These are phyloP conservation scores for Metschnikowia picachoensis DNA, from an alignment of 805 yeast species.

Conservation along the genomic window DNA sequence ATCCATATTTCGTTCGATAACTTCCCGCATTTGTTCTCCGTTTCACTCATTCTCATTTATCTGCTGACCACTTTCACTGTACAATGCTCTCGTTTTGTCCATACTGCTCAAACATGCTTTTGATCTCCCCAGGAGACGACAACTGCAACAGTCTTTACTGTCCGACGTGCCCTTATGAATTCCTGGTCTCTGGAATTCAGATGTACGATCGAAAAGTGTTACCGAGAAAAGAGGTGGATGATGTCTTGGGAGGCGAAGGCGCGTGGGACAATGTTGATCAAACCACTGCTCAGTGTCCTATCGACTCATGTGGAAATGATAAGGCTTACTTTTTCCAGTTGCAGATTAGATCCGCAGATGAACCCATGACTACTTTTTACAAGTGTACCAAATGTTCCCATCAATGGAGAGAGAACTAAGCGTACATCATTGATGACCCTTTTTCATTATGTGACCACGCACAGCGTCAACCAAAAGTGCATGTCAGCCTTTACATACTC, in stretches of 20 bases:
- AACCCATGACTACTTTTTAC: constrained; percentile 98
- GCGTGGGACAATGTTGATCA: constrained; percentile 99
- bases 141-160: constrained; percentile 73
- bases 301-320: constrained; percentile 77
- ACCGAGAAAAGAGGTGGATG: constrained; percentile 89
- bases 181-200: constrained; percentile 78
- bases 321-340: constrained; percentile 96
- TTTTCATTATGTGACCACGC: too few species aligned
- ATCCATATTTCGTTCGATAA: too few species aligned
- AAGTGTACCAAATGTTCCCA: constrained; percentile 90
- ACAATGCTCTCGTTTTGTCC: constrained; percentile 93
- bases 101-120: constrained; percentile 85
- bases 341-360: constrained; percentile 97
- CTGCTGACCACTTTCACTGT: neutral
- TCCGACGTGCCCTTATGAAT: constrained; percentile 93
- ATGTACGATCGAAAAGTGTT: constrained; percentile 81
- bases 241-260: constrained; percentile 93
- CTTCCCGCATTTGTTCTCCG: too few species aligned
- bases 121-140: constrained; percentile 54
- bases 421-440: too few species aligned
- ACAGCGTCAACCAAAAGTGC: too few species aligned
- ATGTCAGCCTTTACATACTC: too few species aligned
- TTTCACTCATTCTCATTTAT: neutral
- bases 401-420: constrained; percentile 95
- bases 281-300: constrained; percentile 88